These are phyloP conservation scores for Hypomyces perniciosus DNA, from an alignment of 2,329 filamentous ascomycete genomes.

Conservation along the genomic window DNA sequence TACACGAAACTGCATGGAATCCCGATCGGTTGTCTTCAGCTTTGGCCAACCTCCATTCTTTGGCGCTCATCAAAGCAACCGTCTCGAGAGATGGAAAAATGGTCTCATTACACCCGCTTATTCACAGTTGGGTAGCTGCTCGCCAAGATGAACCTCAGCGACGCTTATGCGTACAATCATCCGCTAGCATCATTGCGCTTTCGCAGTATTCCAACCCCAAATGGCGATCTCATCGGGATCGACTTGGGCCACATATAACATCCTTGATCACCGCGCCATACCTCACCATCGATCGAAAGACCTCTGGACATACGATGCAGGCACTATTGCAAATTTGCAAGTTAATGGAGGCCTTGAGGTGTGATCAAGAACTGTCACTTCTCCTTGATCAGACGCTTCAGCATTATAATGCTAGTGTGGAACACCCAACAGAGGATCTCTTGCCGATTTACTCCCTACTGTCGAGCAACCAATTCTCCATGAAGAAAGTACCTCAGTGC, in stretches of 20 bases:
- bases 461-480: not conserved
- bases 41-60: not conserved
- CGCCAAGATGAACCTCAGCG: not conserved
- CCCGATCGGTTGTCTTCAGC: not conserved
- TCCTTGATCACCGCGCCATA: not conserved
- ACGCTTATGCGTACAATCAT: not conserved
- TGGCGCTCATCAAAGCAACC: conserved; percentile 1
- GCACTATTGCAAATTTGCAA: not conserved
- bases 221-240: conserved; percentile 2
- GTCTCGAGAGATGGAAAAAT: not conserved
- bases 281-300: not conserved
- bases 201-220: not conserved
- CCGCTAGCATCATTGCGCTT: not conserved
- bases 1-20: not conserved
- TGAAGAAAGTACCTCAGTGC: not conserved
- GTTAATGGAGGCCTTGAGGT: not conserved
- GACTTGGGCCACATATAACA: conserved; percentile 2
- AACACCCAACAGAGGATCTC: not conserved
- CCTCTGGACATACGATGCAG: not conserved
- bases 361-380: not conserved
- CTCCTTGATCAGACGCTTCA: conserved; percentile 1
- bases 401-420: not conserved
- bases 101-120: conserved; percentile 5
- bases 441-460: not conserved
- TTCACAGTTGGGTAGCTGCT: conserved; percentile 3